These are phyloP conservation scores for Extremus antarcticus DNA, from an alignment of 495 filamentous ascomycete genomes.

Conservation along the genomic window DNA sequence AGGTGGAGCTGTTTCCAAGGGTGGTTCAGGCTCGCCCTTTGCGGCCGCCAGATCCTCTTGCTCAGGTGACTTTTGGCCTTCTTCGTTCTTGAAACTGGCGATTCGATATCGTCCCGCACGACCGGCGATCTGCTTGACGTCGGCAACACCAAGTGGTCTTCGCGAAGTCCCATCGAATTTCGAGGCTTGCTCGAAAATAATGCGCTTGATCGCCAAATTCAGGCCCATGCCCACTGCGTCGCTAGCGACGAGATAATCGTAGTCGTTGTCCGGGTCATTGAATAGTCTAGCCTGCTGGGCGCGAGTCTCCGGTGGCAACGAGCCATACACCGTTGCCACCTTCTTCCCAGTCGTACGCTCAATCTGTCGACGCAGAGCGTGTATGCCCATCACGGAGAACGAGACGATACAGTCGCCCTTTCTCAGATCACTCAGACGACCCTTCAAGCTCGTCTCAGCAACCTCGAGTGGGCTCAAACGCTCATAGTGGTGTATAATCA, in stretches of 20 bases:
- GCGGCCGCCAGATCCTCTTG: slow-evolving; percentile 5
- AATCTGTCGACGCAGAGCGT: slow-evolving; percentile 66
- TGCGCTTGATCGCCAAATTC: slow-evolving; percentile 83
- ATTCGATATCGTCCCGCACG: slow-evolving; percentile 82
- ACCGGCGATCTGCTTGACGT: slow-evolving; percentile 91
- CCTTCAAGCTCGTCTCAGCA: slow-evolving; percentile 48
- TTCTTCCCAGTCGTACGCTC: slow-evolving; percentile 62
- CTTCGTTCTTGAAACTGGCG: slow-evolving; percentile 41
- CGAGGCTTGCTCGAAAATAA: slow-evolving; percentile 69
- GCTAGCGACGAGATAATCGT: slow-evolving; percentile 85
- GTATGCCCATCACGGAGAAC: slow-evolving; percentile 74
- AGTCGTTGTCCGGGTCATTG: slow-evolving; percentile 89
- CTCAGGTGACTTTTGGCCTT: slow-evolving; percentile 11
- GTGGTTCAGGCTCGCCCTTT: slow-evolving; percentile 3
- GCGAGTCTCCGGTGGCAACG: slow-evolving; percentile 81
- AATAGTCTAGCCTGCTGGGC: slow-evolving; percentile 84
- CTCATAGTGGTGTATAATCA: slow-evolving; percentile 69
- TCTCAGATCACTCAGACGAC: slow-evolving; percentile 52
- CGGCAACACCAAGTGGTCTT: slow-evolving; percentile 50
- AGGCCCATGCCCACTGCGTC: slow-evolving; percentile 98
- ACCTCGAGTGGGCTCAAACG: slow-evolving; percentile 68
- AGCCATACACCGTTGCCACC: slow-evolving; percentile 88
- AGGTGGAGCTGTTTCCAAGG: background rate
- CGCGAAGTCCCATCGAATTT: slow-evolving; percentile 51
- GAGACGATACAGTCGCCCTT: slow-evolving; percentile 86